A percentile compares a stretch with the other conserved stretches of the same genome.
Evolutionary conservation across 495 filamentous ascomycete species (phyloP).

Genomic region (Hypoxylon fuscum): DNA sequence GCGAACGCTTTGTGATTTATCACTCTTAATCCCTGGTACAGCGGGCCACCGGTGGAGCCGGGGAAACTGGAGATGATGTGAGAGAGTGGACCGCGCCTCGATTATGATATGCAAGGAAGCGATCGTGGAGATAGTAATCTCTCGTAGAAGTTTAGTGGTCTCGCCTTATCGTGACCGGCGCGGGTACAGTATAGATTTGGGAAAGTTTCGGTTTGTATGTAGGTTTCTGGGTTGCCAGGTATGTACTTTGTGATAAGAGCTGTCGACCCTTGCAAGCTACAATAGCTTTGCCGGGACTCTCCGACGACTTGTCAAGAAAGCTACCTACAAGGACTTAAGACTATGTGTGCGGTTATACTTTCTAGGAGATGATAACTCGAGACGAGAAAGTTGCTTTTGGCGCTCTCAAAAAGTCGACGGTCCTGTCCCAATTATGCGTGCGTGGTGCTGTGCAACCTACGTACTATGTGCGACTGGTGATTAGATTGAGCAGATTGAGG

Average conservation of each 20-base stretch:
- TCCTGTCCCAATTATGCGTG: too few species aligned
- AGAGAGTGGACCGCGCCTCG: constrained; percentile 36
- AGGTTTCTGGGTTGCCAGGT: constrained; percentile 8
- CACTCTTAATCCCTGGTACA: constrained; percentile 36
- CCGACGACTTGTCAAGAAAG: constrained; percentile 18
- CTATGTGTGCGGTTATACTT: not conserved
- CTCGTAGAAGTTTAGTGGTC: constrained; percentile 18
- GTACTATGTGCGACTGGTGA: constrained; percentile 5
- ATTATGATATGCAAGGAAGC: constrained; percentile 43
- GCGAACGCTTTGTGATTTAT: constrained; percentile 29
- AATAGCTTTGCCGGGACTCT: constrained; percentile 18
- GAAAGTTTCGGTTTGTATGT: constrained; percentile 15
- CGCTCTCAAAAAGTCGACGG: constrained; percentile 7
- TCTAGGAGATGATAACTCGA: not conserved
- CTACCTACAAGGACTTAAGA: constrained; percentile 11
- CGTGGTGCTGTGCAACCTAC: constrained; percentile 20
- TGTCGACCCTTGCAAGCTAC: constrained; percentile 21
- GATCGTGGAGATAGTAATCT: constrained; percentile 36
- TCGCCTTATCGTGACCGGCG: constrained; percentile 29
- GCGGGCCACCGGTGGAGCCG: constrained; percentile 32
- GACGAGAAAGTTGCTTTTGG: not conserved
- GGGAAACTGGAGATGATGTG: constrained; percentile 29
- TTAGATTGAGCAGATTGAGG: constrained; percentile 41
- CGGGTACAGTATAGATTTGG: constrained; percentile 22
- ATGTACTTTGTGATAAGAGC: constrained; percentile 36